These are phyloP conservation scores for Leishmania tropica DNA, from an alignment of 208 protist species.

Conservation along the genomic window DNA sequence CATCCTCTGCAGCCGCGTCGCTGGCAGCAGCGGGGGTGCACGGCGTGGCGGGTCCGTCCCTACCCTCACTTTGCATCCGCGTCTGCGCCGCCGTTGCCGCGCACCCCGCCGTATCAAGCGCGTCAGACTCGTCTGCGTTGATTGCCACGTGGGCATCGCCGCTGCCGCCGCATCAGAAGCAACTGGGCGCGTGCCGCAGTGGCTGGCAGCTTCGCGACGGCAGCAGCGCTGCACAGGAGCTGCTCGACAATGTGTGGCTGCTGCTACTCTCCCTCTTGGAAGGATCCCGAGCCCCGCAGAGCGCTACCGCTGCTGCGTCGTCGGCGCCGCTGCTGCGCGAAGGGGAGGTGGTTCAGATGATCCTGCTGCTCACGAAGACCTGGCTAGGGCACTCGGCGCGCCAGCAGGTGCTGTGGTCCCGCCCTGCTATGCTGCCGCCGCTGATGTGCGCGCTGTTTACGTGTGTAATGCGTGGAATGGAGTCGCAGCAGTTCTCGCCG, in stretches of 20 bases:
- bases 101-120: slow-evolving; percentile 11
- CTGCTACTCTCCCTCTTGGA: slow-evolving; percentile 24
- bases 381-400: slow-evolving; percentile 15
- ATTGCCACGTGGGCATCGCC: background rate
- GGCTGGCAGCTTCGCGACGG: background rate
- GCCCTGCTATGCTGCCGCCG: slow-evolving; percentile 47
- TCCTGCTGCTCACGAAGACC: slow-evolving; percentile 26
- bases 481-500: slow-evolving; percentile 30
- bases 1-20: background rate
- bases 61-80: slow-evolving; percentile 9
- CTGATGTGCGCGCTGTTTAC: slow-evolving; percentile 53
- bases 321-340: slow-evolving; percentile 13
- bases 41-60: background rate
- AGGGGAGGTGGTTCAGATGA: slow-evolving; percentile 20
- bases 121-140: background rate
- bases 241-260: slow-evolving; percentile 35
- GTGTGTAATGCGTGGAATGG: slow-evolving; percentile 52
- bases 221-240: slow-evolving; percentile 3
- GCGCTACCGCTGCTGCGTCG: background rate
- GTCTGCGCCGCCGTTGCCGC: slow-evolving; percentile 26
- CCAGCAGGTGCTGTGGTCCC: slow-evolving; percentile 57
- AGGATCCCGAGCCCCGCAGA: background rate
- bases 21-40: background rate
- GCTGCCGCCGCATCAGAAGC: background rate
- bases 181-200: background rate